Evolutionary conservation across 768 basidiomycete genomes (phyloP).

Genomic region (Cystobasidium ongulense): DNA sequence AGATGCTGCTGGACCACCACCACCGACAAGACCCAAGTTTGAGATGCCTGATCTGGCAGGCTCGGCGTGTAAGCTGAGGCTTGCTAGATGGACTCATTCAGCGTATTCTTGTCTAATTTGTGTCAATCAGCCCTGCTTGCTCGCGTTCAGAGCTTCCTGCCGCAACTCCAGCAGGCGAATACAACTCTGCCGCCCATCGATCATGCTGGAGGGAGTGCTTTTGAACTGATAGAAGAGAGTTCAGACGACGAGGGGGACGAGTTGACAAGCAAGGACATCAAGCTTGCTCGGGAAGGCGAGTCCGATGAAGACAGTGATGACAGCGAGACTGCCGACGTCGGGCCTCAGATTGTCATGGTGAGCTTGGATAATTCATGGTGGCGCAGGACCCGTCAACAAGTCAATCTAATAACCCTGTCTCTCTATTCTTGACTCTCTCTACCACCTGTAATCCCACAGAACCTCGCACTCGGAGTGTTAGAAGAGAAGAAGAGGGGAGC

Average conservation of each 20-base stretch:
- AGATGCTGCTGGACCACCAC: background rate
- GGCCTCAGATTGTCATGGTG: constrained; percentile 18
- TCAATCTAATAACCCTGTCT: too few species aligned
- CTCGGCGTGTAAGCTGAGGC: background rate
- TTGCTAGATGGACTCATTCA: too few species aligned
- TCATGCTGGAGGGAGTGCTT: background rate
- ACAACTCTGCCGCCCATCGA: background rate
- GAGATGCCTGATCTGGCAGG: constrained; percentile 17
- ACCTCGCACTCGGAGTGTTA: constrained; percentile 24
- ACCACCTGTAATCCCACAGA: background rate
- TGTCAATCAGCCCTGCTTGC: constrained; percentile 26
- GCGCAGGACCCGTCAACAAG: background rate
- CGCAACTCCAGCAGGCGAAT: constrained; percentile 25
- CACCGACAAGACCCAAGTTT: constrained; percentile 6
- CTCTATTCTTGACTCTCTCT: background rate
- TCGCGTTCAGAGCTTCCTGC: constrained; percentile 26
- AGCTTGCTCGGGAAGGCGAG: background rate
- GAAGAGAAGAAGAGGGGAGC: background rate
- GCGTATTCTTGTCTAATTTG: too few species aligned
- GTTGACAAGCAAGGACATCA: background rate
- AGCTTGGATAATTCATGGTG: background rate
- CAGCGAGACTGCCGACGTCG: background rate
- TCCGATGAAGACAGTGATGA: background rate
- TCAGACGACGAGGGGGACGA: background rate
- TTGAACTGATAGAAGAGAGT: constrained; percentile 8